phyloP scores from a whole-genome alignment of 768 basidiomycete genomes.

The Leccinum truebloodii region DNA sequence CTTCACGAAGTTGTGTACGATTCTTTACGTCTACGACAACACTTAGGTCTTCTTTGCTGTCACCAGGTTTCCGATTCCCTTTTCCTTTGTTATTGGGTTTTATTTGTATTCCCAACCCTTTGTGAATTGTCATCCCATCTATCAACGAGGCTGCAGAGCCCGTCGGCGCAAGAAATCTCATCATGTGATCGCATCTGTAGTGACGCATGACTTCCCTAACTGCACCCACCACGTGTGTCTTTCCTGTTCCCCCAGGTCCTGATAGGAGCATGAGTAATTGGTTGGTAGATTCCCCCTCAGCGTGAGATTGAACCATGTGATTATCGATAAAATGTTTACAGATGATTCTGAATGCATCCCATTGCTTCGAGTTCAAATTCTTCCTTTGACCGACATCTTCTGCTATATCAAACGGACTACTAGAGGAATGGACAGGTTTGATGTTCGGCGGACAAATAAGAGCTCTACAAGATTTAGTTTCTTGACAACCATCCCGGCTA shows the following conservation, averaged over 20 bases:
- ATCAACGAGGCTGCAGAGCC: slow-evolving; percentile 34
- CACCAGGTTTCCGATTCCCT: not conserved
- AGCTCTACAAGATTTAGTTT: too few relatives aligned
- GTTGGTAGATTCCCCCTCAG: too few relatives aligned
- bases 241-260: not conserved
- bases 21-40: not conserved
- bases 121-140: slow-evolving; percentile 32
- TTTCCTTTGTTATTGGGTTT: slow-evolving; percentile 18
- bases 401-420: too few relatives aligned
- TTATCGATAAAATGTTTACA: too few relatives aligned
- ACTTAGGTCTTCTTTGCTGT: not conserved
- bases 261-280: too few relatives aligned
- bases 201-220: slow-evolving; percentile 24
- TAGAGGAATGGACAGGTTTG: too few relatives aligned
- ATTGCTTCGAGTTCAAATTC: too few relatives aligned
- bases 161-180: slow-evolving; percentile 33
- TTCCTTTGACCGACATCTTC: too few relatives aligned
- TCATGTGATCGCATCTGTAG: slow-evolving; percentile 22
- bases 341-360: too few relatives aligned
- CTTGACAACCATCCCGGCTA: too few relatives aligned
- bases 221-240: slow-evolving; percentile 31
- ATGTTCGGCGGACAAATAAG: too few relatives aligned
- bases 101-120: slow-evolving; percentile 24
- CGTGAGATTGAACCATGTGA: too few relatives aligned
- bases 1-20: not conserved